A percentile compares a stretch with the other conserved stretches of the same genome.
phyloP scores from a whole-genome alignment of 345 rosid genomes.

The Citrus glauca region DNA sequence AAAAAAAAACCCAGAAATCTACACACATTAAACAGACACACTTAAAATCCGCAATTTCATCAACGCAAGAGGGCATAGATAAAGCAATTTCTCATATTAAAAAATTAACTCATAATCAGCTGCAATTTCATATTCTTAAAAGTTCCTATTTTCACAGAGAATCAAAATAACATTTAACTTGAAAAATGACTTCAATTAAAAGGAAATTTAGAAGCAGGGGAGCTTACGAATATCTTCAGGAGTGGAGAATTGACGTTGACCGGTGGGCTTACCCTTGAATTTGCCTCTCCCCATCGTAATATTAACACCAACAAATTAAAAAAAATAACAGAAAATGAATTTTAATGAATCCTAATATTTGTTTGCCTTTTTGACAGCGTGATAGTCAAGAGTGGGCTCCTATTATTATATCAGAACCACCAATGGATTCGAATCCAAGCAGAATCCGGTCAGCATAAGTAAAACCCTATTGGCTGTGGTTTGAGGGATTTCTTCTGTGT shows the following conservation, averaged over 20 bases:
- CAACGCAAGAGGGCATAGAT: background rate
- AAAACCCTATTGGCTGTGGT: background rate
- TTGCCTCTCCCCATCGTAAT: constrained; percentile 52
- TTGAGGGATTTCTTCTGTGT: background rate
- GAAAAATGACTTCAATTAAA: background rate
- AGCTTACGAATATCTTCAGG: constrained; percentile 59
- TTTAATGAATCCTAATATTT: too few species aligned
- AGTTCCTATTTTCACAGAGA: background rate
- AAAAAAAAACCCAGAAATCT: background rate
- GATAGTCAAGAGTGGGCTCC: background rate
- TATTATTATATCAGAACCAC: background rate
- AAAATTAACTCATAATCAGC: too few species aligned
- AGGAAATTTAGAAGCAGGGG: background rate
- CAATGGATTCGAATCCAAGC: background rate
- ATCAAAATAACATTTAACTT: background rate
- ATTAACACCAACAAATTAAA: background rate
- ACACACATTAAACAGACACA: background rate
- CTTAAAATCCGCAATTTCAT: background rate
- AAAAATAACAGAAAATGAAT: too few species aligned
- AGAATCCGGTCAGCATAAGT: background rate
- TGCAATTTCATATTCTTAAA: background rate
- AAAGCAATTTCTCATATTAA: background rate
- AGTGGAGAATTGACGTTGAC: constrained; percentile 53
- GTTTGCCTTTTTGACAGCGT: background rate
- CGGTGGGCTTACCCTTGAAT: constrained; percentile 71